These are phyloP conservation scores for Xylaria intraflava DNA, from an alignment of 495 filamentous ascomycete genomes.

Conservation along the genomic window DNA sequence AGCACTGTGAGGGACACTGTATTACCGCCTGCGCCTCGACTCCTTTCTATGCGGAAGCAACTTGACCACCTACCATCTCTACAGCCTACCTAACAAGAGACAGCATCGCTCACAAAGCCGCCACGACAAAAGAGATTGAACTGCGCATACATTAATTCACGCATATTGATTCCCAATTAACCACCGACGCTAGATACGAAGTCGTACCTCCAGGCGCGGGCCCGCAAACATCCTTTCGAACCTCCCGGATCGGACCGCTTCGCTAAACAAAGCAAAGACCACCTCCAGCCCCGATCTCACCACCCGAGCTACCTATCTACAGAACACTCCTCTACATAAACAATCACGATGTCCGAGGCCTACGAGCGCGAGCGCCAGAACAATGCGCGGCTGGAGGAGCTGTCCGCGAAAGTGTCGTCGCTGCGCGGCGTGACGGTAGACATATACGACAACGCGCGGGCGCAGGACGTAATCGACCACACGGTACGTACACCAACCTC, in stretches of 20 bases:
- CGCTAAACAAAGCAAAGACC: neutral
- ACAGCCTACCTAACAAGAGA: neutral
- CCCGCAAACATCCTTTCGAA: neutral
- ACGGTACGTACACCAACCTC: constrained; percentile 51
- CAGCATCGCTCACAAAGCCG: neutral
- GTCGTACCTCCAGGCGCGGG: neutral
- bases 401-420: constrained; percentile 82
- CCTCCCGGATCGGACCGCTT: neutral
- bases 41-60: neutral
- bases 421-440: constrained; percentile 95
- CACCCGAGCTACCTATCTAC: too few relatives aligned
- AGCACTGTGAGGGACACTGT: neutral
- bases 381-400: constrained; percentile 87
- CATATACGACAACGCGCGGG: constrained; percentile 90
- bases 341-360: constrained; percentile 70
- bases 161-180: neutral
- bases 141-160: neutral
- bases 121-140: neutral
- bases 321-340: neutral
- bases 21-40: neutral
- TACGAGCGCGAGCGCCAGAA: constrained; percentile 97
- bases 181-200: too few relatives aligned
- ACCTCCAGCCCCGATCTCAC: too few relatives aligned
- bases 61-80: neutral
- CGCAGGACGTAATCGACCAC: constrained; percentile 78